These are phyloP conservation scores for Cyclostephanos tholiformis DNA, from an alignment of 108 stramenopile species.

Conservation along the genomic window DNA sequence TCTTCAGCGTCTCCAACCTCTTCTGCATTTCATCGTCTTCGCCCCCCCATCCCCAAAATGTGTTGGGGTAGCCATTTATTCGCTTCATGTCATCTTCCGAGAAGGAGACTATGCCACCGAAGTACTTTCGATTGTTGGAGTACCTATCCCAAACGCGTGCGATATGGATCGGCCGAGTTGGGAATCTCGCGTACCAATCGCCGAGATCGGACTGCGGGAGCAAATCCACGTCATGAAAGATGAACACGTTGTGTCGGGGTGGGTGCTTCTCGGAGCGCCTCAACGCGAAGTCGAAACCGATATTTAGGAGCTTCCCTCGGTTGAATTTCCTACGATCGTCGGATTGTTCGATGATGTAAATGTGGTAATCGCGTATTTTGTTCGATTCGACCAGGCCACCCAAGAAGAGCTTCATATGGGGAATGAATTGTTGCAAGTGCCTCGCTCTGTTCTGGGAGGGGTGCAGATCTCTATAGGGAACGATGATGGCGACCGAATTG, in stretches of 20 bases:
- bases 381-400: constrained; percentile 25
- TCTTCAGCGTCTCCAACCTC: constrained; percentile 70
- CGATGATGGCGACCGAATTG: constrained; percentile 89
- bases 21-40: constrained; percentile 99
- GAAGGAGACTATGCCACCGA: constrained; percentile 96
- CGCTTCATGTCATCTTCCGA: constrained; percentile 76
- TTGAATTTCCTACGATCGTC: constrained; percentile 97
- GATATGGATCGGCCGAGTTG: constrained; percentile 91
- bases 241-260: constrained; percentile 77
- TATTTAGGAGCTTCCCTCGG: constrained; percentile 99
- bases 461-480: constrained; percentile 95
- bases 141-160: constrained; percentile 98
- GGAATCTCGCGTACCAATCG: constrained; percentile 81
- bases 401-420: constrained; percentile 92
- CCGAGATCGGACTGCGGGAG: constrained; percentile 81
- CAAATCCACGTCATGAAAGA: constrained; percentile 99
- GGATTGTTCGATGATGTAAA: constrained; percentile 97
- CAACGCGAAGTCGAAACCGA: constrained; percentile 93
- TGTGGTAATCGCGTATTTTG: constrained; percentile 77
- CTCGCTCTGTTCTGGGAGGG: constrained; percentile 86
- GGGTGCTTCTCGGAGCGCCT: constrained; percentile 51
- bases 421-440: constrained; percentile 88
- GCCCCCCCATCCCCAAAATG: constrained; percentile 99
- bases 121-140: constrained; percentile 95
- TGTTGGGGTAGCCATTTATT: constrained; percentile 98